These are phyloP conservation scores for Lichtheimia hyalospora DNA, from an alignment of 371 early-diverging fungal genomes.

Conservation along the genomic window DNA sequence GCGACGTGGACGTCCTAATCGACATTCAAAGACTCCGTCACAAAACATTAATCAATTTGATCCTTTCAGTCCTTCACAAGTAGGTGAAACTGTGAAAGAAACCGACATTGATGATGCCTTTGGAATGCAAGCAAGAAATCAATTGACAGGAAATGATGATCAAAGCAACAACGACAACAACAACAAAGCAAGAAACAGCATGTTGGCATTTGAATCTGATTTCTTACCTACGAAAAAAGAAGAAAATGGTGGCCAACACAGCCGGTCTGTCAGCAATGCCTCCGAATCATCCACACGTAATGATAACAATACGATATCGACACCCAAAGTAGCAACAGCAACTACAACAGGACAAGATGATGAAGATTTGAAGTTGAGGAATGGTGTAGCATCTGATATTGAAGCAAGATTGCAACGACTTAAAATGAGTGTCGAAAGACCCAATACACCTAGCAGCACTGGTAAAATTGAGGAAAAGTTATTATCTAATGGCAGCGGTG, in stretches of 20 bases:
- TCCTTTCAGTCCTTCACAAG: slow-evolving; percentile 12
- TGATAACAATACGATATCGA: slow-evolving; percentile 5
- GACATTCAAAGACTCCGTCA: slow-evolving; percentile 20
- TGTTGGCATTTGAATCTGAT: slow-evolving; percentile 24
- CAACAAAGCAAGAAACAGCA: slow-evolving; percentile 2
- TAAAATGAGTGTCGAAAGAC: slow-evolving; percentile 18
- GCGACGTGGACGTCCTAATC: slow-evolving; percentile 72
- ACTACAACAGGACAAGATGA: slow-evolving; percentile 4
- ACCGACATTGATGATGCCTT: slow-evolving; percentile 6
- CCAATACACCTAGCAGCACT: neutral
- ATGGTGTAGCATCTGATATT: slow-evolving; percentile 30
- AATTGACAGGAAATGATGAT: neutral
- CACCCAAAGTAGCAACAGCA: neutral
- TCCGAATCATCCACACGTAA: slow-evolving; percentile 8
- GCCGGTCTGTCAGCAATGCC: neutral
- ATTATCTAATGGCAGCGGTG: neutral
- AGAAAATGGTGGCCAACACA: neutral
- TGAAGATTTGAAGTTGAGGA: neutral
- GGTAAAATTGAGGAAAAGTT: neutral
- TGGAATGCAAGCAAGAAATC: neutral
- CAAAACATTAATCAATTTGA: slow-evolving; percentile 4
- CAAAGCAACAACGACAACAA: too few species aligned
- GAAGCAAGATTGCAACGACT: slow-evolving; percentile 34
- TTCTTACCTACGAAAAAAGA: slow-evolving; percentile 8
- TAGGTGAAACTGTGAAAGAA: slow-evolving; percentile 2